Base-by-base conservation (phyloP, 2,329 filamentous ascomycete genomes). In the Fusarium udum region DNA sequence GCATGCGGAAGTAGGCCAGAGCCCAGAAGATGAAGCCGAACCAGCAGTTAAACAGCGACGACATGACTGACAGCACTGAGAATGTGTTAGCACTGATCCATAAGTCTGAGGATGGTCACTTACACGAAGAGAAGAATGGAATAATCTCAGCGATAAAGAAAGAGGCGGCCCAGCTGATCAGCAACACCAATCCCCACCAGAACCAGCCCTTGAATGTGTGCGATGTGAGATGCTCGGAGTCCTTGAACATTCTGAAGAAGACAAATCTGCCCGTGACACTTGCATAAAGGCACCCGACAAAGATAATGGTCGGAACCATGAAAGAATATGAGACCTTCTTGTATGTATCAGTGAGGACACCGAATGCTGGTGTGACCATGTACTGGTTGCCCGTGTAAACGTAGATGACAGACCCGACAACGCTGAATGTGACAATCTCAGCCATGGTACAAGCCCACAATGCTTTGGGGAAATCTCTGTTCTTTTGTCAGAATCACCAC, bases 1-100 rank as follows among this genome's bases (percentile, higher is more conserved):
- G 87, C 92, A 95, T 93, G 61, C 92, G 89, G 76, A 95, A 88
- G 79, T 94, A 95, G 3, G 93, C 93, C 3, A 94, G 87, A 14
- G 92, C 93, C 93, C 93, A 98, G 85, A 97, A 98, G 78, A 97
- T 97, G 85, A 97, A 98, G 28, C 95, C 95, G 77, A 95, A 95
- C 87, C 95, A 95, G 65, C 93, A 95, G 83, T 97, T 94, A 79
- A 97, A 97, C 2, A 97, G 88, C 6, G 94, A 94, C 24, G 91
- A 93, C 91, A 95, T 93, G 69, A 94, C 85, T 8, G 91, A 91
- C 14, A 91, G 79, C 4, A 91, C 87, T 89, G 40, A 40, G 74
- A 40, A 8, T 73, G 72, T 39, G 31, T 72, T n/a, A 76, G 64
- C 6, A 28, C 2, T 2, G 7, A 8, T 5, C 3, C 3, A 8